phyloP scores from a whole-genome alignment of 2,329 filamentous ascomycete species.

The Sporothrix schenckii region DNA sequence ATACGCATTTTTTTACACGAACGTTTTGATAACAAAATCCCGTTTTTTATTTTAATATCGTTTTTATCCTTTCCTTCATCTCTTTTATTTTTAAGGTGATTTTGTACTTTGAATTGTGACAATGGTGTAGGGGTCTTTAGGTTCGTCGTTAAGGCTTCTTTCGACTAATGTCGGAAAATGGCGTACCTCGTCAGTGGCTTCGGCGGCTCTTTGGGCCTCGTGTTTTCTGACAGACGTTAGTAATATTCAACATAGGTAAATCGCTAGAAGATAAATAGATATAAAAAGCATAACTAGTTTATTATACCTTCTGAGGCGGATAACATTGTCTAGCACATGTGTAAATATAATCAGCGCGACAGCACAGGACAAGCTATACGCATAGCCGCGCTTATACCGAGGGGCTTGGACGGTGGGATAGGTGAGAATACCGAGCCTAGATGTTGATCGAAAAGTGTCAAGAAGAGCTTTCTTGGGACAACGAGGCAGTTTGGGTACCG shows the following conservation, averaged over 20 bases:
- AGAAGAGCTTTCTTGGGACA: neutral
- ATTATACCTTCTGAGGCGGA: constrained; percentile 16
- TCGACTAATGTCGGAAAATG: neutral
- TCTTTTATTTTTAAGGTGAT: neutral
- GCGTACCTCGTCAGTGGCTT: neutral
- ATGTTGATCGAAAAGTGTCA: neutral
- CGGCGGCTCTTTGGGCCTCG: neutral
- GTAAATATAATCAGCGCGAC: constrained; percentile 22
- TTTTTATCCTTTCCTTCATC: no score
- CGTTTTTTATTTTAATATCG: no score
- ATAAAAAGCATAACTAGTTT: neutral
- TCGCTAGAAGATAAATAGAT: neutral
- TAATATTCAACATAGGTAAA: neutral
- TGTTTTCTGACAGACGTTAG: constrained; percentile 1
- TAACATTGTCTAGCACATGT: constrained; percentile 15
- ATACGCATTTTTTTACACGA: no score
- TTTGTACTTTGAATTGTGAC: constrained; percentile 1
- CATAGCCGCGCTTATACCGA: constrained; percentile 21
- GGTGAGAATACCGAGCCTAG: constrained; percentile 25
- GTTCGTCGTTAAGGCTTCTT: neutral
- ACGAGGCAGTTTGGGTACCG: neutral
- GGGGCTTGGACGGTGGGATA: constrained; percentile 27
- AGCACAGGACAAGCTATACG: constrained; percentile 23
- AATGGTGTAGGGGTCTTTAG: neutral
- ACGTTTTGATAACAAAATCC: no score